Evolutionary conservation across 2,329 filamentous ascomycete genomes (phyloP), one percentile per base, ranked within the genome.

Genomic region (Ceratocystis smalleyi): DNA sequence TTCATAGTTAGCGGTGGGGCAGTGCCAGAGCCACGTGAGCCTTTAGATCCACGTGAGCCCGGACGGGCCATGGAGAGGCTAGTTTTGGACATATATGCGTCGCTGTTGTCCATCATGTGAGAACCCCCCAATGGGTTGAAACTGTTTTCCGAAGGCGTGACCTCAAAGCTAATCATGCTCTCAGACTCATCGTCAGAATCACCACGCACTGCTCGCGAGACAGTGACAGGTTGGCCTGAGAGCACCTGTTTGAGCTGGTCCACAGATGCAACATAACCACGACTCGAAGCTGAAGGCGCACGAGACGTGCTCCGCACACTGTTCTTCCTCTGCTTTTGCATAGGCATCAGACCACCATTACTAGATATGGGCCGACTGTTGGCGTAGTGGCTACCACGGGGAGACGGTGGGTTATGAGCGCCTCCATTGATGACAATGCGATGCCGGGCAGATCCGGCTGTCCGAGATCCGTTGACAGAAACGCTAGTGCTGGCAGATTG

Each of bases 401-500:
- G 62, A 5, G 62, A 64, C 65, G 69, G 73, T 64, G 70, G 74
- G 64, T 75, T 74, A 51, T 69, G 69, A 32, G 70, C 69, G 55
- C 73, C 78, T 64, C 81, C 76, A 68, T 81, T 83, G 45, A 85
- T 83, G 43, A 85, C 79, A 47, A 88, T 78, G 66, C 82, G 81
- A 67, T 81, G 81, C 59, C 75, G 77, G 69, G 71, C 76, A 12
- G 79, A 80, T 19, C 72, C 78, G 63, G 77, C 79, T 10, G 83
- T 88, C 51, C 82, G 86, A 1, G 90, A 95, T 24, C 89, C 90
- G 63, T 79, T 88, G 64, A 95, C 76, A 3, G 90, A 95, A 12
- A 83, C 82, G 0, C 88, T 83, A 69, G 86, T 88, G 69, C 85
- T 85, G 61, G 79, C 82, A 64, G 88, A 83, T 66, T 87, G 83